Conservation (phyloP, 2,329 filamentous ascomycete genomes). For the Fusarium citri region DNA sequence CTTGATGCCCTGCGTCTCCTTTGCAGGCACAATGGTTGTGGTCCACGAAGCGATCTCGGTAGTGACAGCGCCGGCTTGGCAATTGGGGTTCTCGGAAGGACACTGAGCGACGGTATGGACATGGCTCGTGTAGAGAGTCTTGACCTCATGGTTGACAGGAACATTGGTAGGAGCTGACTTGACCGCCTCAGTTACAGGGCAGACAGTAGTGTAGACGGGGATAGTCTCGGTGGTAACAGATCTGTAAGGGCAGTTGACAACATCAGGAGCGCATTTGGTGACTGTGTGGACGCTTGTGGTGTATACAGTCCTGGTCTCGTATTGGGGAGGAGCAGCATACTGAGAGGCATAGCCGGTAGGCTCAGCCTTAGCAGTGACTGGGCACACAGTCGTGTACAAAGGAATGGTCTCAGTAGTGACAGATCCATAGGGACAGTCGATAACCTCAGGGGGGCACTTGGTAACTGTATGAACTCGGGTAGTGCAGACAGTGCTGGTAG, state of each 20-base stretch:
- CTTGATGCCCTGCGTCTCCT: constrained; percentile 31
- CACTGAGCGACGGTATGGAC: constrained; percentile 67
- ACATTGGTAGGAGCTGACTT: constrained; percentile 22
- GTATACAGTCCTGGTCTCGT: constrained; percentile 59
- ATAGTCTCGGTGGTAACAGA: constrained; percentile 49
- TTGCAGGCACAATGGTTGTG: constrained; percentile 32
- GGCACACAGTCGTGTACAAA: constrained; percentile 60
- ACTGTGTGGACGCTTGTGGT: constrained; percentile 65
- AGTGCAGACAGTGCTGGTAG: constrained; percentile 54
- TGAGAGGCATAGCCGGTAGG: constrained; percentile 25
- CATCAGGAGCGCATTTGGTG: constrained; percentile 64
- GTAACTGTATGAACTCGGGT: constrained; percentile 58
- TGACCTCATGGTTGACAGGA: constrained; percentile 38
- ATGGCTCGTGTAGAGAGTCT: constrained; percentile 65
- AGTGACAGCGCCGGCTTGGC: constrained; percentile 52
- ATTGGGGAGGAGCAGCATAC: constrained; percentile 17
- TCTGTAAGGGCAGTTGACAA: constrained; percentile 61
- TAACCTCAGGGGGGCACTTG: constrained; percentile 24
- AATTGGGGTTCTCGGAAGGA: constrained; percentile 63
- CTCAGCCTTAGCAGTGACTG: constrained; percentile 46
- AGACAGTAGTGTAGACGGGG: constrained; percentile 35
- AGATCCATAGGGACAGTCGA: constrained; percentile 30
- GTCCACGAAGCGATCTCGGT: constrained; percentile 47
- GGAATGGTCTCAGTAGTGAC: constrained; percentile 56
- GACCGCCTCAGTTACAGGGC: constrained; percentile 26